Conservation (phyloP, 352 stramenopile genomes). For the Blastocystis sp. region DNA sequence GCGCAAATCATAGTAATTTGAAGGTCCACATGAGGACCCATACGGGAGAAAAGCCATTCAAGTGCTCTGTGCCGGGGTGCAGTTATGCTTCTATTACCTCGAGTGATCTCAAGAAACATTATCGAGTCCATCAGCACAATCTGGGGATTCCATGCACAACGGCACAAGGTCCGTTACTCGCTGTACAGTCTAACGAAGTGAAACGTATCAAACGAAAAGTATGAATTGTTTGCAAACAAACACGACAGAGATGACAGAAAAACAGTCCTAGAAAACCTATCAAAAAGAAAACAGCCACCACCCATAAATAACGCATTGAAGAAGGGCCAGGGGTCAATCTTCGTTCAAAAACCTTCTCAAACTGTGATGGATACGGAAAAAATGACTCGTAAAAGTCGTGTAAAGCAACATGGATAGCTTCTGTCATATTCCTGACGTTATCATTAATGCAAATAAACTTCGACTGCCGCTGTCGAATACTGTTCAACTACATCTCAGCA, state of each 20-base stretch:
- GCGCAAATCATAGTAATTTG: constrained; percentile 30
- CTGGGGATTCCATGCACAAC: neutral
- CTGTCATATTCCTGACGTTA: constrained; percentile 82
- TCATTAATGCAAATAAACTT: constrained; percentile 95
- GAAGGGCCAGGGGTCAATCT: neutral
- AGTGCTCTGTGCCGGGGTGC: constrained; percentile 10
- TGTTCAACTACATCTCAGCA: constrained; percentile 80
- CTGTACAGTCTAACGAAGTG: neutral
- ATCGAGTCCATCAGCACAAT: neutral
- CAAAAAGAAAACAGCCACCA: neutral
- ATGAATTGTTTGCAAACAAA: neutral
- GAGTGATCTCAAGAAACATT: constrained; percentile 56
- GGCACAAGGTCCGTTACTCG: neutral
- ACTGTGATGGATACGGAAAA: constrained; percentile 81
- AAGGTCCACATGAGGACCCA: constrained; percentile 53
- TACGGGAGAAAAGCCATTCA: constrained; percentile 42
- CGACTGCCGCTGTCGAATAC: constrained; percentile 77
- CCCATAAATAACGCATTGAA: neutral
- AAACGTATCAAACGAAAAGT: neutral
- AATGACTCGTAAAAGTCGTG: constrained; percentile 84
- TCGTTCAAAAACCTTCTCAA: constrained; percentile 73
- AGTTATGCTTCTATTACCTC: constrained; percentile 36
- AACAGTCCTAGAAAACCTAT: neutral
- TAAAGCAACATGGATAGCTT: constrained; percentile 75
- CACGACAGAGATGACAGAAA: neutral